Evolutionary conservation across 306 rosid species (phyloP).

Genomic region (Acacia acuminata): DNA sequence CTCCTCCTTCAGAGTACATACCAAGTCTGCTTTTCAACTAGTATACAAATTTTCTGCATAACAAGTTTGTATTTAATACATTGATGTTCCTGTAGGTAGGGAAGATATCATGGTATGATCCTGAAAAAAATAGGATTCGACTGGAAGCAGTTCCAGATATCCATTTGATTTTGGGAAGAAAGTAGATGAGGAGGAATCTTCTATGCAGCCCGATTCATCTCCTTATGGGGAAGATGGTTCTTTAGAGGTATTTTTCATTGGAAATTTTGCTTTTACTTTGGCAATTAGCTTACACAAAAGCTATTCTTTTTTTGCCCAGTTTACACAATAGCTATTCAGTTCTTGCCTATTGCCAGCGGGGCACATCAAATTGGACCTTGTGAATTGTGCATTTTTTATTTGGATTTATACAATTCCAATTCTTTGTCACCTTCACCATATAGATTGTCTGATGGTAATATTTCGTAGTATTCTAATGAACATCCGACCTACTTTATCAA

Average conservation of each 20-base stretch:
- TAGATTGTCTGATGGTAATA: background rate
- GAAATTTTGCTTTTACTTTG: background rate
- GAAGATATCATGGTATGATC: conserved; percentile 55
- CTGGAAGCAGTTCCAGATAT: conserved; percentile 65
- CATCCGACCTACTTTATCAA: background rate
- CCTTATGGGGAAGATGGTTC: conserved; percentile 85
- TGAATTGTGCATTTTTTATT: background rate
- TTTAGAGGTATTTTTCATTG: conserved; percentile 62
- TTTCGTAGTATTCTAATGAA: background rate
- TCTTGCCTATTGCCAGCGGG: background rate
- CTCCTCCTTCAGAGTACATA: conserved; percentile 77
- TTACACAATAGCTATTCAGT: background rate
- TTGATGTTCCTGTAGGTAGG: conserved; percentile 68
- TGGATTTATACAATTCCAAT: background rate
- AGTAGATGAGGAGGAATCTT: conserved; percentile 50
- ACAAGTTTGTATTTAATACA: conserved; percentile 9
- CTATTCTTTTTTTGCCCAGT: background rate
- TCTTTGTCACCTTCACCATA: background rate
- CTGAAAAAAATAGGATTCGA: conserved; percentile 53
- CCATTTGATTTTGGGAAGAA: conserved; percentile 65
- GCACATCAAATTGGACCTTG: background rate
- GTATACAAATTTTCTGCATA: conserved; percentile 14
- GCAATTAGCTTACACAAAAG: background rate
- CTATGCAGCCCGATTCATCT: conserved; percentile 45
- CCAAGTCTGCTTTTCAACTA: conserved; percentile 31